A percentile compares a stretch with the other conserved stretches of the same genome.
phyloP scores from a whole-genome alignment of 2,329 filamentous ascomycete genomes.

The Penicillium sp. region DNA sequence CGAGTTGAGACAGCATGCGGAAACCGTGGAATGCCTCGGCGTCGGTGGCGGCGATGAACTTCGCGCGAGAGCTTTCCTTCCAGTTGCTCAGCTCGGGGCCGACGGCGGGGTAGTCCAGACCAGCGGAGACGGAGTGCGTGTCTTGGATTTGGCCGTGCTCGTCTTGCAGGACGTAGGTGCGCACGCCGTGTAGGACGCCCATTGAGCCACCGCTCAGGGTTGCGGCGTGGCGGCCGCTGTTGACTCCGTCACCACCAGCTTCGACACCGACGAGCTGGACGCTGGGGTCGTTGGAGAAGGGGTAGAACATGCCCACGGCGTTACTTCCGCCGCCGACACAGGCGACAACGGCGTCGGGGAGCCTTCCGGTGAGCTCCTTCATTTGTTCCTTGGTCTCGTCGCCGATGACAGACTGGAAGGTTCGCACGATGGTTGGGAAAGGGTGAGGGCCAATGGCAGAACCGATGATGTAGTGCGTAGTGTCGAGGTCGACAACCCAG shows the following conservation, averaged over 20 bases:
- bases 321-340: conserved; percentile 96
- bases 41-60: conserved; percentile 88
- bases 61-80: conserved; percentile 85
- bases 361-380: conserved; percentile 74
- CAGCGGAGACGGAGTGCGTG: conserved; percentile 94
- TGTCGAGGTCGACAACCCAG: conserved; percentile 90
- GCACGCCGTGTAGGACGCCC: conserved; percentile 91
- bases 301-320: conserved; percentile 96
- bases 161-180: conserved; percentile 93
- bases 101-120: conserved; percentile 94
- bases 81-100: conserved; percentile 87
- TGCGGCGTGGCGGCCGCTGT: conserved; percentile 80
- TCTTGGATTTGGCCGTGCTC: conserved; percentile 88
- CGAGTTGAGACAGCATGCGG: conserved; percentile 75
- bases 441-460: conserved; percentile 96
- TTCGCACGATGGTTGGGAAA: conserved; percentile 95
- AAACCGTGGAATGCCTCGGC: conserved; percentile 86
- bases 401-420: conserved; percentile 96
- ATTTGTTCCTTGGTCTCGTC: conserved; percentile 93
- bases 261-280: conserved; percentile 93
- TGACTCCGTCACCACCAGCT: conserved; percentile 87
- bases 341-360: conserved; percentile 92
- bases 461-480: conserved; percentile 97
- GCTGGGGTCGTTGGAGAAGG: conserved; percentile 77
- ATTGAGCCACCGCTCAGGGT: conserved; percentile 82